phyloP scores from a whole-genome alignment of 148 eudicot species.

The Chenopodium album region DNA sequence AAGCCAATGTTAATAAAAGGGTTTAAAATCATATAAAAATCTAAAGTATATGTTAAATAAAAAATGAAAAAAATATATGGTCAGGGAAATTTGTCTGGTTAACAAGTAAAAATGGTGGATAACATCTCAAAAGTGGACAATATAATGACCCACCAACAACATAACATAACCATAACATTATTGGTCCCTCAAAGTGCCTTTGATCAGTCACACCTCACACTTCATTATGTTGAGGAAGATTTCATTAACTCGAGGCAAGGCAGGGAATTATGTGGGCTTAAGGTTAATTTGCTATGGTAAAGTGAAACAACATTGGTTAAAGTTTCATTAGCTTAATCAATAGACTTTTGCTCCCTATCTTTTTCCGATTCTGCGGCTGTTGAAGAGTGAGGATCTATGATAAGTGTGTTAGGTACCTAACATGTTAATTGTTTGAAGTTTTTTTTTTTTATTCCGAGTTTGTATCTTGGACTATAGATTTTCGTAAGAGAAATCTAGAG shows the following conservation, averaged over 20 bases:
- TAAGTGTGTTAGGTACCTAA: too few species aligned
- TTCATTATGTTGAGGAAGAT: background rate
- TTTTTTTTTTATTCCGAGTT: too few species aligned
- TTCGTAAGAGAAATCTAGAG: background rate
- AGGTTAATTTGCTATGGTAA: background rate
- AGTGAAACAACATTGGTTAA: background rate
- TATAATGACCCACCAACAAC: slow-evolving; percentile 22
- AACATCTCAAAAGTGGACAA: slow-evolving; percentile 28
- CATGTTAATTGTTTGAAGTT: too few species aligned
- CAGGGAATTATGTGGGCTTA: slow-evolving; percentile 8
- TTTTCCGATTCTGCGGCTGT: background rate
- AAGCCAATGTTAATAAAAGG: slow-evolving; percentile 2
- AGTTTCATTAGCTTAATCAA: background rate
- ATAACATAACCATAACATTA: background rate
- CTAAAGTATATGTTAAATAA: slow-evolving; percentile 10
- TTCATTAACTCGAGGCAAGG: slow-evolving; percentile 8
- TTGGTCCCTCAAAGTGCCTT: slow-evolving; percentile 25
- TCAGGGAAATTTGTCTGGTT: slow-evolving; percentile 23
- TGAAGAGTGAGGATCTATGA: background rate
- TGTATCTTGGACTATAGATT: too few species aligned
- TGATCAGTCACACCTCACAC: slow-evolving; percentile 12
- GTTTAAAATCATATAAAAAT: background rate
- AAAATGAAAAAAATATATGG: background rate
- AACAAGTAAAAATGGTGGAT: slow-evolving; percentile 26
- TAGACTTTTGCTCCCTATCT: background rate